phyloP scores from a whole-genome alignment of 305 asterid species.

The Fraxinus xanthoxyloides region DNA sequence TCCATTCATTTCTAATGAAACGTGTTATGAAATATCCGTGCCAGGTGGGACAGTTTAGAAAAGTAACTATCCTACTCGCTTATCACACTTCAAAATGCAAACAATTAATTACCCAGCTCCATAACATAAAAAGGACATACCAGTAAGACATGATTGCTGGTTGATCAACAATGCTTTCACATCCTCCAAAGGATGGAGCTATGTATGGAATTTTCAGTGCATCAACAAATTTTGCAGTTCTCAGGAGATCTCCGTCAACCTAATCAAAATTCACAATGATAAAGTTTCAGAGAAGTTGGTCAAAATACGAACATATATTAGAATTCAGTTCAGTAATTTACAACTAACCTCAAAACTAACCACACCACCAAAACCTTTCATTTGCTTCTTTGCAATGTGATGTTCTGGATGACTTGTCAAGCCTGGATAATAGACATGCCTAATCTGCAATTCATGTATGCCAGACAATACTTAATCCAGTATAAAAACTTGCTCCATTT shows the following conservation, averaged over 20 bases:
- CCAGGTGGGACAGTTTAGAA: background rate
- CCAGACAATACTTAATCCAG: constrained; percentile 2
- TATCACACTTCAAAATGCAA: background rate
- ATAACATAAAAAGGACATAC: constrained; percentile 35
- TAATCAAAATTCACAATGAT: constrained; percentile 23
- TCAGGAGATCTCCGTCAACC: constrained; percentile 85
- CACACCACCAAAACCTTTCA: constrained; percentile 97
- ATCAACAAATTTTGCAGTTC: constrained; percentile 79
- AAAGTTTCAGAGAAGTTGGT: constrained; percentile 13
- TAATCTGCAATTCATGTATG: constrained; percentile 54
- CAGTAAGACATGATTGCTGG: constrained; percentile 99
- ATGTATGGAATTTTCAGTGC: constrained; percentile 81
- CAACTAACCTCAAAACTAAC: constrained; percentile 92
- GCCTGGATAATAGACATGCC: constrained; percentile 92
- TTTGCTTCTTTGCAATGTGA: constrained; percentile 81
- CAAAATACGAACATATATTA: background rate
- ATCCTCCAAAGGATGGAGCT: constrained; percentile 98
- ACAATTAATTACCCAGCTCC: background rate
- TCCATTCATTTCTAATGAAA: background rate
- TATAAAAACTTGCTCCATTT: background rate
- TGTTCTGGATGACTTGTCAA: constrained; percentile 95
- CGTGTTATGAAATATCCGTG: background rate
- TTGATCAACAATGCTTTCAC: constrained; percentile 96
- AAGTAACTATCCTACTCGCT: background rate
- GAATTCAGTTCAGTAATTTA: constrained; percentile 1